phyloP scores from a whole-genome alignment of 495 filamentous ascomycete species.

The Xylaria acuta region DNA sequence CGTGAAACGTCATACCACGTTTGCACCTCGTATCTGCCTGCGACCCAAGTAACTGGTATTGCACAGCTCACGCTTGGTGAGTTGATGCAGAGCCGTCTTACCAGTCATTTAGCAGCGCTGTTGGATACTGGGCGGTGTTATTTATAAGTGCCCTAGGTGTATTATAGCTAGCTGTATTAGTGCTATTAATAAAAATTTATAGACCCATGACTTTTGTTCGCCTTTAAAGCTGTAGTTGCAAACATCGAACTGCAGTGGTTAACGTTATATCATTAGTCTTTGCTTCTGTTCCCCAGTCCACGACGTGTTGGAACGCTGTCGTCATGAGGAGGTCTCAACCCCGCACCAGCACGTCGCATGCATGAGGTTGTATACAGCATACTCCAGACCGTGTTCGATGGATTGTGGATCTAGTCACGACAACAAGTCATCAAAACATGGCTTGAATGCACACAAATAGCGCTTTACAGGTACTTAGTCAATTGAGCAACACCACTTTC shows the following conservation, averaged over 20 bases:
- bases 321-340: constrained; percentile 17
- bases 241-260: too few relatives aligned
- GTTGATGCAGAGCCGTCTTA: not conserved
- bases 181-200: not conserved
- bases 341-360: constrained; percentile 8
- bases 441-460: not conserved
- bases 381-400: not conserved
- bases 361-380: not conserved
- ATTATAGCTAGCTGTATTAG: not conserved
- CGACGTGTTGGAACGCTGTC: constrained; percentile 16
- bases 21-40: constrained; percentile 23
- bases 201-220: not conserved
- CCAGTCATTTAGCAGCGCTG: not conserved
- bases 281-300: not conserved
- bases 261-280: not conserved
- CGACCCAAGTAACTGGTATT: not conserved
- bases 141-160: not conserved
- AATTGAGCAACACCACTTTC: not conserved
- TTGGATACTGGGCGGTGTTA: not conserved
- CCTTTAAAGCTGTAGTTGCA: not conserved
- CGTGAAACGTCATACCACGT: constrained; percentile 23
- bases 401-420: constrained; percentile 15
- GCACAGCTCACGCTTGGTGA: not conserved
- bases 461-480: not conserved
- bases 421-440: constrained; percentile 3